Evolutionary conservation across 2,329 filamentous ascomycete genomes (phyloP).

Genomic region (Paecilomyces dactylethromorphus): DNA sequence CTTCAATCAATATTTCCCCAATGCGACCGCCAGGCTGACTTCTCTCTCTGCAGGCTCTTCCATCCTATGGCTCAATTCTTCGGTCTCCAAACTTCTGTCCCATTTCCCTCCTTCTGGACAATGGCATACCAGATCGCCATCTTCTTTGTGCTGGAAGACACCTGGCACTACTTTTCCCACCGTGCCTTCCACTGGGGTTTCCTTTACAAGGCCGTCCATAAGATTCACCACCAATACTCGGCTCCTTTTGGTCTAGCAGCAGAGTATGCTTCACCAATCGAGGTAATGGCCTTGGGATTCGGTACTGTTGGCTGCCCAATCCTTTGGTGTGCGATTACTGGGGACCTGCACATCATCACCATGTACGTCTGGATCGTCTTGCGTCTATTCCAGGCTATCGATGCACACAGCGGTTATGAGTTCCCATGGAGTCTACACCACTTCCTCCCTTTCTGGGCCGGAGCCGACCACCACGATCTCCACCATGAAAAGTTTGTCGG

Average conservation of each 20-base stretch:
- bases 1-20: not conserved
- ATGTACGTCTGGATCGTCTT: constrained; percentile 97
- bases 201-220: constrained; percentile 94
- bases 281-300: constrained; percentile 88
- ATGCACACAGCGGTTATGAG: constrained; percentile 95
- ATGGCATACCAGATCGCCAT: constrained; percentile 88
- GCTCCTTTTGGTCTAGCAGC: constrained; percentile 94
- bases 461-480: constrained; percentile 90
- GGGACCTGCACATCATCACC: constrained; percentile 86
- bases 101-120: constrained; percentile 77
- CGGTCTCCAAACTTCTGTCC: constrained; percentile 79
- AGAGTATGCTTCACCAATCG: constrained; percentile 95
- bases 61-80: constrained; percentile 92
- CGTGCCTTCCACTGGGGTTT: constrained; percentile 88
- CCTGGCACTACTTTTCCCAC: constrained; percentile 98
- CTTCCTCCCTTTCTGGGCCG: constrained; percentile 96
- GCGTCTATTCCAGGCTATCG: constrained; percentile 94
- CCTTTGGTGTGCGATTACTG: constrained; percentile 73
- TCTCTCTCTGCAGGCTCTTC: constrained; percentile 57
- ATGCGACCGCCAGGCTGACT: constrained; percentile 5
- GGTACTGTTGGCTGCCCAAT: constrained; percentile 80
- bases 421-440: constrained; percentile 97
- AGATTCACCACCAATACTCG: constrained; percentile 98
- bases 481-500: constrained; percentile 99
- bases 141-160: constrained; percentile 93